Conservation (phyloP, 2,329 filamentous ascomycete species). For the Westerdykella sp. region DNA sequence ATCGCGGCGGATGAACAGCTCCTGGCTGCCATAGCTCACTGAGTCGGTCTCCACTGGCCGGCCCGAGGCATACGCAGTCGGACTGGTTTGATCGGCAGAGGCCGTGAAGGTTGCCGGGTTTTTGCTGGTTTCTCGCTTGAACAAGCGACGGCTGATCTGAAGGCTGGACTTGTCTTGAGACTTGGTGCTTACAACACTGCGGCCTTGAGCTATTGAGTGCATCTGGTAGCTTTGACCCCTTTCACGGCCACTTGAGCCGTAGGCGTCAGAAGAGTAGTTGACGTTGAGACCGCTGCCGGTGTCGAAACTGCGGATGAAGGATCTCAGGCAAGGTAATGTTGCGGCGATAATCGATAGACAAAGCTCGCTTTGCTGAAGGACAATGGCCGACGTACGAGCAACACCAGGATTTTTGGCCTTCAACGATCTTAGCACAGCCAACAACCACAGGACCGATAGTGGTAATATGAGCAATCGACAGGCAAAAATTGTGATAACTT, state of each 20-base stretch:
- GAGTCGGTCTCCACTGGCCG: slow-evolving; percentile 4
- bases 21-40: slow-evolving; percentile 17
- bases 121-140: background rate
- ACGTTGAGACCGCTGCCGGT: slow-evolving; percentile 19
- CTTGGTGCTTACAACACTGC: background rate
- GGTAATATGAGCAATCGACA: slow-evolving; percentile 16
- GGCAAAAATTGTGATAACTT: slow-evolving; percentile 22
- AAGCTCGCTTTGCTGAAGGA: slow-evolving; percentile 19
- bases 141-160: background rate
- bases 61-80: too few species aligned
- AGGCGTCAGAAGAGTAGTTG: slow-evolving; percentile 5
- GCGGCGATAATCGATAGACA: slow-evolving; percentile 21
- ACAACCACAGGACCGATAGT: slow-evolving; percentile 11
- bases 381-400: slow-evolving; percentile 11
- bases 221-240: slow-evolving; percentile 5
- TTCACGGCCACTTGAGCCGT: slow-evolving; percentile 3
- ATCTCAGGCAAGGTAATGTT: slow-evolving; percentile 24
- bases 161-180: background rate
- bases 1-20: slow-evolving; percentile 20
- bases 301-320: slow-evolving; percentile 22
- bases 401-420: slow-evolving; percentile 13
- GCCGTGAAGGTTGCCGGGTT: too few species aligned
- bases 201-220: slow-evolving; percentile 3
- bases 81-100: too few species aligned
- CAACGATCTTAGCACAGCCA: slow-evolving; percentile 8